Base-by-base conservation (phyloP, 768 basidiomycete species). In the Vararia minispora region DNA sequence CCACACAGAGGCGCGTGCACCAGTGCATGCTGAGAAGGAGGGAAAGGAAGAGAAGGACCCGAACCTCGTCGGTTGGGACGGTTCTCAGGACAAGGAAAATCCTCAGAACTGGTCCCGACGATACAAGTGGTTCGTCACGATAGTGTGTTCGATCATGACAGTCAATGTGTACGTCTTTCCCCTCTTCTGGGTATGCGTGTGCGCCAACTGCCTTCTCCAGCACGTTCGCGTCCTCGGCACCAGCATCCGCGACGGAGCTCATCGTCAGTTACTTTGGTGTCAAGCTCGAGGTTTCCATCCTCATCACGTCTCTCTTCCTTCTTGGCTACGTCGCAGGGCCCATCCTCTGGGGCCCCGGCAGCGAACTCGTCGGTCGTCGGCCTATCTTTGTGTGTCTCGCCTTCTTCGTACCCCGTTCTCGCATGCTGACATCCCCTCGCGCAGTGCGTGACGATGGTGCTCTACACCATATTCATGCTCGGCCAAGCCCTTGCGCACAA, bases 261-360 rank as follows among this genome's bases (percentile, higher is more conserved):
- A 40, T 43, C 24, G 28, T n/a, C 11, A 26, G 8, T 3, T 34
- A 13, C 6, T 35, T 46, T 23, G 28, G 30, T 21, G 25, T 31
- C 8, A 23, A 36, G 18, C 23, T 6, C 10, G 45, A 39, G 24
- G 33, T 43, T 10, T 39, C 41, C 8, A 28, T 35, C 24, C 21
- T 46, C 14, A 34, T 46, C 20, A 46, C 41, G 8, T 26, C 41
- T 2, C 4, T 29, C 6, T 46, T 46, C 34, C 32, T 46, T 12
- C 16, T 42, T 3, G 45, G 42, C 9, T 45, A 41, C 28, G 40
- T 37, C 6, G 20, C 28, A 6, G 40, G 42, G 12, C 44, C 47
- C 8, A 33, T 46, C n/a, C 35, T 49, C 25, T 49, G 47, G 47
- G 47, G 42, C 6, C 47, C 47, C 4, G 36, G 40, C 25, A 42